Percentiles rank a stretch among this genome's conserved stretches.
phyloP scores from a whole-genome alignment of 345 rosid species.

The Cardamine resedifolia region DNA sequence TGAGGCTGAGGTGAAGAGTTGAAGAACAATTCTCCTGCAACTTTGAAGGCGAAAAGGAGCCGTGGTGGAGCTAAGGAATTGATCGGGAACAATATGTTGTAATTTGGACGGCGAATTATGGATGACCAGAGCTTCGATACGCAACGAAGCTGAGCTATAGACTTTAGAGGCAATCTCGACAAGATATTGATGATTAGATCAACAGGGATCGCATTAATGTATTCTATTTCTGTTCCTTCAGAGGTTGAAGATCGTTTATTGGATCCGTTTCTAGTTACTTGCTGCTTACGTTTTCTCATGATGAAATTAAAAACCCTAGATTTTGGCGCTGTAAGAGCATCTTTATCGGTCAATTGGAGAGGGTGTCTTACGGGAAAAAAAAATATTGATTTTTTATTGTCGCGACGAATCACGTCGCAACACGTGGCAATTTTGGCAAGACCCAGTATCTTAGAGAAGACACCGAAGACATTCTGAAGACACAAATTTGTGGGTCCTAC shows the following conservation, averaged over 20 bases:
- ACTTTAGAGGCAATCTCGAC: background rate
- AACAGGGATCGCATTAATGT: background rate
- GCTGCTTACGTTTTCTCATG: background rate
- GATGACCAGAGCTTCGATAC: conserved; percentile 23
- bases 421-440: too few species aligned
- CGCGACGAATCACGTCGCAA: too few species aligned
- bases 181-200: background rate
- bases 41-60: background rate
- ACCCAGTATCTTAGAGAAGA: too few species aligned
- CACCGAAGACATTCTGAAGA: too few species aligned
- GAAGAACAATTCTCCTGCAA: background rate
- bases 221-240: too few species aligned
- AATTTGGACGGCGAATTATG: background rate
- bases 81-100: background rate
- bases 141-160: background rate
- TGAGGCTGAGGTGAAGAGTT: background rate
- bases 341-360: too few species aligned
- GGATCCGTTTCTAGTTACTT: background rate
- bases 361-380: too few species aligned
- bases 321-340: background rate
- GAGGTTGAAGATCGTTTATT: background rate
- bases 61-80: background rate
- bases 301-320: background rate
- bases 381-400: too few species aligned
- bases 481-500: too few species aligned